These are phyloP conservation scores for Trypanosoma conorhini DNA, from an alignment of 208 protist genomes.

Conservation along the genomic window DNA sequence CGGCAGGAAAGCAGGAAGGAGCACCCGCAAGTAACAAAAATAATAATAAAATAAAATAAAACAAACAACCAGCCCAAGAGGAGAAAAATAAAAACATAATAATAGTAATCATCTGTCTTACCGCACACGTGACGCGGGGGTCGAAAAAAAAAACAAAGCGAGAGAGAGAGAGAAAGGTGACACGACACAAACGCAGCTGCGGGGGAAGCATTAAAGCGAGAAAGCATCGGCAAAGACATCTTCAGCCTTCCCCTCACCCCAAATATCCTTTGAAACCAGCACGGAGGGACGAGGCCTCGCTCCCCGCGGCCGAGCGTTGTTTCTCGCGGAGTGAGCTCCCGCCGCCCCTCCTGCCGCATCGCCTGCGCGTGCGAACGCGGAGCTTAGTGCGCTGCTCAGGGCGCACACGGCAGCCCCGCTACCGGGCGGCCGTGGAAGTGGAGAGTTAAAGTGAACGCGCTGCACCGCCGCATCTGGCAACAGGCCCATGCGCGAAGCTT, in stretches of 20 bases:
- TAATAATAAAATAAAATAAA: conserved; percentile 4
- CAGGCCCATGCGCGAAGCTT: not conserved
- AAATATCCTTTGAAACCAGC: conserved; percentile 22
- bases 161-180: conserved; percentile 7
- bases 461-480: not conserved
- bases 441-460: not conserved
- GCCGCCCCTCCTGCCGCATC: not conserved
- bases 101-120: too few species aligned
- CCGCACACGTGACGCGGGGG: conserved; percentile 4
- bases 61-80: too few species aligned
- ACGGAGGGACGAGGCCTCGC: conserved; percentile 23
- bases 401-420: conserved; percentile 8
- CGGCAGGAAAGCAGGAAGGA: conserved; percentile 4
- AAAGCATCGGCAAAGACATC: conserved; percentile 76
- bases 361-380: conserved; percentile 7
- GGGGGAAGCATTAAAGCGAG: conserved; percentile 31
- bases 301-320: not conserved
- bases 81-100: too few species aligned
- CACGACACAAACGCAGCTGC: not conserved
- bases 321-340: not conserved
- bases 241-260: conserved; percentile 32
- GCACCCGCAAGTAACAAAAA: not conserved
- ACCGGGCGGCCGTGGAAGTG: conserved; percentile 15
- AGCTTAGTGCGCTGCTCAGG: conserved; percentile 10
- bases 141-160: conserved; percentile 20